Conservation (phyloP, 305 asterid species). For the Petunia hybrid region DNA sequence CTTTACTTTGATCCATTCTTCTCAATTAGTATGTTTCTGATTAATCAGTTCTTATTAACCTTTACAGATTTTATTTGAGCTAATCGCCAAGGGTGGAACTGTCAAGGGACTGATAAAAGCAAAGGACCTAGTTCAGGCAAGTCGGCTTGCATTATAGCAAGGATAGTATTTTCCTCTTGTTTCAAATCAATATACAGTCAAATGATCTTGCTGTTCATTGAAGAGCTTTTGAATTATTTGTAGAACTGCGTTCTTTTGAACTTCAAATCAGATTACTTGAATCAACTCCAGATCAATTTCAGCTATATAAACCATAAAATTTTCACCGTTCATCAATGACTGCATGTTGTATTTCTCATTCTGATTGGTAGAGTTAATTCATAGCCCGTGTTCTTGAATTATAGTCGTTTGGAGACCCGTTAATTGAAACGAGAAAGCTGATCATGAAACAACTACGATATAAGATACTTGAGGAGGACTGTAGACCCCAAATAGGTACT, state of each 20-base stretch:
- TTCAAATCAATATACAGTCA: neutral
- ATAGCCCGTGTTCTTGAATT: neutral
- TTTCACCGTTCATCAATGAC: conserved; percentile 2
- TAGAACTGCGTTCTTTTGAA: neutral
- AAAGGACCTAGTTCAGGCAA: conserved; percentile 94
- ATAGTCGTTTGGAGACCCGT: conserved; percentile 11
- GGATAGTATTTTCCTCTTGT: conserved; percentile 30
- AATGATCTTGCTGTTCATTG: conserved; percentile 8
- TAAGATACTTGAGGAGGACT: conserved; percentile 8
- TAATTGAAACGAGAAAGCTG: conserved; percentile 6
- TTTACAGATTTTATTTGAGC: conserved; percentile 83
- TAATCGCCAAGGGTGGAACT: conserved; percentile 91
- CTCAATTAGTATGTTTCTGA: neutral
- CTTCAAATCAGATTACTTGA: neutral
- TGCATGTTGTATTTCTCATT: neutral
- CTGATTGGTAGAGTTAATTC: conserved; percentile 19
- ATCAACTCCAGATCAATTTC: neutral
- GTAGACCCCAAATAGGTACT: neutral
- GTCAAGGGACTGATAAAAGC: conserved; percentile 89
- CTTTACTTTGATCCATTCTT: conserved; percentile 28
- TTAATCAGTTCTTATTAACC: neutral
- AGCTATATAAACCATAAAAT: neutral
- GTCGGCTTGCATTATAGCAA: conserved; percentile 40
- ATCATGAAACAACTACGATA: neutral
- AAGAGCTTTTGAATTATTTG: neutral